Evolutionary conservation across 768 basidiomycete genomes (phyloP).

Genomic region (Naganishia vishniacii): DNA sequence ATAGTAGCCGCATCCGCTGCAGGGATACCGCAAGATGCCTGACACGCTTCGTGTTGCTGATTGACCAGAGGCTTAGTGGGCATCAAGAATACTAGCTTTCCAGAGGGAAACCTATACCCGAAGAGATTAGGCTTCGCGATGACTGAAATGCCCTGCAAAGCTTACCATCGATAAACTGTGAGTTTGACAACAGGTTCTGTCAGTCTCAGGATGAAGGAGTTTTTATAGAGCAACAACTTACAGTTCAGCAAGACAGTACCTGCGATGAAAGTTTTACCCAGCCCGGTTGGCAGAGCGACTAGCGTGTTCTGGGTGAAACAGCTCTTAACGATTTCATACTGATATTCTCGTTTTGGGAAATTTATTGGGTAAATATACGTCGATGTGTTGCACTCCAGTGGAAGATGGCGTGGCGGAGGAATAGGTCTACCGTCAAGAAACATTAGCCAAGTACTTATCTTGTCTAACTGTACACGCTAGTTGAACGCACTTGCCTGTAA

Average conservation of each 20-base stretch:
- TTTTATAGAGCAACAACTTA: conserved; percentile 48
- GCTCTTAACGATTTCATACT: conserved; percentile 81
- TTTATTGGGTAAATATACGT: conserved; percentile 93
- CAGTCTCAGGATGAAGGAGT: neutral
- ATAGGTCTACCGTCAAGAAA: conserved; percentile 27
- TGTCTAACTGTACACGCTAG: neutral
- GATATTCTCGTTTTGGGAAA: conserved; percentile 80
- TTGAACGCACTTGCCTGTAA: conserved; percentile 8
- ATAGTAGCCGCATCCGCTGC: conserved; percentile 77
- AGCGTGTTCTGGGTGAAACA: conserved; percentile 88
- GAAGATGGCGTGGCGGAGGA: conserved; percentile 39
- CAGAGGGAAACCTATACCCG: conserved; percentile 50
- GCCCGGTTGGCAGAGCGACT: conserved; percentile 87
- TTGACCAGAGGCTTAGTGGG: conserved; percentile 94
- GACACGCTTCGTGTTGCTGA: conserved; percentile 91
- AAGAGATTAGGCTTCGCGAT: no score
- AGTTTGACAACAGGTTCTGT: conserved; percentile 29
- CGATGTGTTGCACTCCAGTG: conserved; percentile 48
- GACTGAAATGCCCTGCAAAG: neutral
- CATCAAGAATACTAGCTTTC: conserved; percentile 78
- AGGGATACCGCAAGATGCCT: conserved; percentile 86
- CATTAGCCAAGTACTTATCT: neutral
- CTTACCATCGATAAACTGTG: conserved; percentile 67
- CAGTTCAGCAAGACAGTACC: conserved; percentile 95
- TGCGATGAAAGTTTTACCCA: conserved; percentile 97